These are phyloP conservation scores for Calvatia gigantea DNA, from an alignment of 768 basidiomycete species.

Conservation along the genomic window DNA sequence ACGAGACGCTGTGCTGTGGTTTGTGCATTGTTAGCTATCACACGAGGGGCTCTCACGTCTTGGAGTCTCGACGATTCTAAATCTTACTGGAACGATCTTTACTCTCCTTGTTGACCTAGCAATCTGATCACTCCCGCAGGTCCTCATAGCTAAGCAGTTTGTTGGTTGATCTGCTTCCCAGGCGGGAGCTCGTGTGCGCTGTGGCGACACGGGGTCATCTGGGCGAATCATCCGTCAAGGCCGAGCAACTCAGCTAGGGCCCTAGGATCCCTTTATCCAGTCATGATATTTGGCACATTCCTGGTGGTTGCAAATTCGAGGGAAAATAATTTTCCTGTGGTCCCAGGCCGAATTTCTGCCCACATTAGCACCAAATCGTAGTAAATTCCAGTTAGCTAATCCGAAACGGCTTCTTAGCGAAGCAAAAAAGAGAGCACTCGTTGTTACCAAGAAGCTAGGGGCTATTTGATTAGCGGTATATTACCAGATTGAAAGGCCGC, in stretches of 20 bases:
- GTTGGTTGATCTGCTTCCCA: neutral
- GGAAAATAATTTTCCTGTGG: constrained; percentile 1
- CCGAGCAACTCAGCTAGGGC: too few species aligned
- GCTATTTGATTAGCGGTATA: too few species aligned
- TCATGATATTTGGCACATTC: too few species aligned
- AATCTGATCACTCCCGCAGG: neutral
- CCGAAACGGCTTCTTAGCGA: too few species aligned
- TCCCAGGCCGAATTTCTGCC: neutral
- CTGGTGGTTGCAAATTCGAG: constrained; percentile 7
- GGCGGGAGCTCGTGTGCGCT: neutral
- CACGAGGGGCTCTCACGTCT: neutral
- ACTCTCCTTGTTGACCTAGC: neutral
- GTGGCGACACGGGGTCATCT: too few species aligned
- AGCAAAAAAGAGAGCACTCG: too few species aligned
- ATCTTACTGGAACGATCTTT: neutral
- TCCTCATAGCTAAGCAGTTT: neutral
- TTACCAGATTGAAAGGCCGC: constrained; percentile 8
- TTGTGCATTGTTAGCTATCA: neutral
- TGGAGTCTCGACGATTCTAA: neutral
- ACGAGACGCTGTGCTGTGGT: neutral
- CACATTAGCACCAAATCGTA: too few species aligned
- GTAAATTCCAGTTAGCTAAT: too few species aligned
- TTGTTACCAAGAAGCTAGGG: too few species aligned
- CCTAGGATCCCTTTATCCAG: too few species aligned
- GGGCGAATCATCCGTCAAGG: too few species aligned